phyloP scores from a whole-genome alignment of 371 early-diverging fungal genomes.

The Apophysomyces ossiformis region DNA sequence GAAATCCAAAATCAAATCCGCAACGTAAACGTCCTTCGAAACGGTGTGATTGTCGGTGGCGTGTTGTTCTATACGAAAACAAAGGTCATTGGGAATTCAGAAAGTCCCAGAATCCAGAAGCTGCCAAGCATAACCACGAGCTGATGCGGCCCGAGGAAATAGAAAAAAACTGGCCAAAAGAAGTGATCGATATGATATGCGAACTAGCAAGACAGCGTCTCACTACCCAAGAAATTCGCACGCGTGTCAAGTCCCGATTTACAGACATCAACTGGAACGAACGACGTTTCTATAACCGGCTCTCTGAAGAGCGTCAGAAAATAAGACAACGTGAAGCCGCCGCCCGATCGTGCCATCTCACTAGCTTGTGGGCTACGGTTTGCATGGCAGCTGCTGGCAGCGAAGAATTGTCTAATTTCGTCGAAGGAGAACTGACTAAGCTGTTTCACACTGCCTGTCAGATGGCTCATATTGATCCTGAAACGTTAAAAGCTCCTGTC shows the following conservation, averaged over 20 bases:
- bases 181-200: constrained; percentile 60
- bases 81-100: constrained; percentile 61
- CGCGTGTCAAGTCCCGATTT: constrained; percentile 55
- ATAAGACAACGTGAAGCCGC: constrained; percentile 59
- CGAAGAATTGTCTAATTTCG: constrained; percentile 53
- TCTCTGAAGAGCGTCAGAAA: constrained; percentile 66
- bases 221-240: constrained; percentile 61
- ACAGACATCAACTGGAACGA: constrained; percentile 66
- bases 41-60: constrained; percentile 71
- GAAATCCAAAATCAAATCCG: constrained; percentile 58
- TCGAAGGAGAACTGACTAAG: constrained; percentile 45
- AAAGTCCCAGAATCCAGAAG: constrained; percentile 65
- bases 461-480: constrained; percentile 31
- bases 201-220: constrained; percentile 57
- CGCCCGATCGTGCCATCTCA: constrained; percentile 50
- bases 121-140: constrained; percentile 62
- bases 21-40: constrained; percentile 64
- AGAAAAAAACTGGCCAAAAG: constrained; percentile 63
- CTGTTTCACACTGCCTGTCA: constrained; percentile 43
- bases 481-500: constrained; percentile 9
- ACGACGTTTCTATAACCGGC: constrained; percentile 65
- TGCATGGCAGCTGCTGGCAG: constrained; percentile 50
- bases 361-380: constrained; percentile 35
- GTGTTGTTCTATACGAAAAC: constrained; percentile 62
- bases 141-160: constrained; percentile 66